Conservation (phyloP, 2,329 filamentous ascomycete species). For the Cordyceps pruinosa region DNA sequence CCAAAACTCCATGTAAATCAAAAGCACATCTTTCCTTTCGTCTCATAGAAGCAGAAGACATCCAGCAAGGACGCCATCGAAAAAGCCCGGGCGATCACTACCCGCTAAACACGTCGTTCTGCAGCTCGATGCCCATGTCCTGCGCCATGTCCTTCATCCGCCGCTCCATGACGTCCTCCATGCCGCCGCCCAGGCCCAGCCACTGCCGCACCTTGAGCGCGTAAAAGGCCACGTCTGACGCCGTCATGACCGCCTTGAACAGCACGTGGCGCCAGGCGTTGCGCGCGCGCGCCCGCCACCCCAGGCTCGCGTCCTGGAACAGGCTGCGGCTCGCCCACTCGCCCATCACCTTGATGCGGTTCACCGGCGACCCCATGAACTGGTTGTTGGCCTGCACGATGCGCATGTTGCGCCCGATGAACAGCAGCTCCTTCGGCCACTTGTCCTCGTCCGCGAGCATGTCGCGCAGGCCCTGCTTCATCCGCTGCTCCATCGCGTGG, state of each 20-base stretch:
- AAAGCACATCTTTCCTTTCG: background rate
- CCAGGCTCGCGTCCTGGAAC: slow-evolving; percentile 64
- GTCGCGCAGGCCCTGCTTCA: slow-evolving; percentile 61
- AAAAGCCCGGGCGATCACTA: slow-evolving; percentile 31
- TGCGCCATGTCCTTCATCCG: slow-evolving; percentile 82
- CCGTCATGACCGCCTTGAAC: slow-evolving; percentile 71
- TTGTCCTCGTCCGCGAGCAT: slow-evolving; percentile 80
- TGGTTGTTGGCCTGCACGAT: slow-evolving; percentile 94
- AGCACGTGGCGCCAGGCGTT: slow-evolving; percentile 72
- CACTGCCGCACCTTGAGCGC: slow-evolving; percentile 71
- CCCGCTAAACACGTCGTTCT: slow-evolving; percentile 83
- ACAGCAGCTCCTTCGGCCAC: slow-evolving; percentile 85
- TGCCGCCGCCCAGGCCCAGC: slow-evolving; percentile 69
- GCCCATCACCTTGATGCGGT: slow-evolving; percentile 89
- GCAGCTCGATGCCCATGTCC: slow-evolving; percentile 85
- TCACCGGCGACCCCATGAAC: slow-evolving; percentile 81
- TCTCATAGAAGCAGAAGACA: background rate
- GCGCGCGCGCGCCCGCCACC: slow-evolving; percentile 52
- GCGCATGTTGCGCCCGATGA: slow-evolving; percentile 84
- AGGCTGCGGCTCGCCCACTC: slow-evolving; percentile 80
- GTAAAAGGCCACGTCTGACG: slow-evolving; percentile 77
- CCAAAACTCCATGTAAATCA: background rate
- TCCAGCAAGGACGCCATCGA: slow-evolving; percentile 62
- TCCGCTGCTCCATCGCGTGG: slow-evolving; percentile 81
- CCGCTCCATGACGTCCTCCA: slow-evolving; percentile 91